Percentiles rank a stretch among this genome's conserved stretches.
These are phyloP conservation scores for Talaromyces rugulosus DNA, from an alignment of 2,329 filamentous ascomycete species.

Conservation along the genomic window DNA sequence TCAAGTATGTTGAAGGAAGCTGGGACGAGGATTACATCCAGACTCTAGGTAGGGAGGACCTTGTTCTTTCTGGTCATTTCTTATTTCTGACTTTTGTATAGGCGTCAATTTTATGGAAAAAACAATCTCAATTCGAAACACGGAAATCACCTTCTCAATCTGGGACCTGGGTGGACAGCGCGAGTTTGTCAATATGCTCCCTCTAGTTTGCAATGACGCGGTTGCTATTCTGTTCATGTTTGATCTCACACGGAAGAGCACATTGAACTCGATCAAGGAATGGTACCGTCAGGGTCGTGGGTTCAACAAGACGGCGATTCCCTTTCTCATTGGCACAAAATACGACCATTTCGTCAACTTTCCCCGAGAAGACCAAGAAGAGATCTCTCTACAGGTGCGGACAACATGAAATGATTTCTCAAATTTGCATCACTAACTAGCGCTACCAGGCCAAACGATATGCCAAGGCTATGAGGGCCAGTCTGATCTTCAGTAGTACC, in stretches of 20 bases:
- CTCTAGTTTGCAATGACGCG: conserved; percentile 97
- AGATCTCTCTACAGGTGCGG: conserved; percentile 88
- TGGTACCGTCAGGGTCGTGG: conserved; percentile 97
- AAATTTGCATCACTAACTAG: conserved; percentile 18
- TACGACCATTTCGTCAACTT: conserved; percentile 99
- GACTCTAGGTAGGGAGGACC: conserved; percentile 65
- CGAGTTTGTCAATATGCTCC: conserved; percentile 99
- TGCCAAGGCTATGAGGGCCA: conserved; percentile 96
- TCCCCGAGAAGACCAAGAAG: conserved; percentile 92
- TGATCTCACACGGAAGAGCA: conserved; percentile 95
- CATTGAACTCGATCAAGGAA: conserved; percentile 98
- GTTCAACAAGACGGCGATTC: conserved; percentile 99
- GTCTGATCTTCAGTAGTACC: conserved; percentile 96
- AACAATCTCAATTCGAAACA: conserved; percentile 98
- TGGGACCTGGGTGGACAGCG: conserved; percentile 98
- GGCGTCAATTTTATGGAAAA: conserved; percentile 99
- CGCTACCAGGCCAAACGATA: conserved; percentile 74
- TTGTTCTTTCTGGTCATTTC: not conserved
- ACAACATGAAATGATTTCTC: not conserved
- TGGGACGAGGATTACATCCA: conserved; percentile 99
- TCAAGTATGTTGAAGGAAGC: conserved; percentile 98
- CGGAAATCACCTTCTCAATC: conserved; percentile 98
- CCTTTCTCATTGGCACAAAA: conserved; percentile 93
- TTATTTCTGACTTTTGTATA: conserved; percentile 27
- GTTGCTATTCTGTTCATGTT: conserved; percentile 99